Evolutionary conservation across 495 filamentous ascomycete species (phyloP), one percentile per base, ranked within the genome.

Genomic region (Pyrenopolyporus hunteri): DNA sequence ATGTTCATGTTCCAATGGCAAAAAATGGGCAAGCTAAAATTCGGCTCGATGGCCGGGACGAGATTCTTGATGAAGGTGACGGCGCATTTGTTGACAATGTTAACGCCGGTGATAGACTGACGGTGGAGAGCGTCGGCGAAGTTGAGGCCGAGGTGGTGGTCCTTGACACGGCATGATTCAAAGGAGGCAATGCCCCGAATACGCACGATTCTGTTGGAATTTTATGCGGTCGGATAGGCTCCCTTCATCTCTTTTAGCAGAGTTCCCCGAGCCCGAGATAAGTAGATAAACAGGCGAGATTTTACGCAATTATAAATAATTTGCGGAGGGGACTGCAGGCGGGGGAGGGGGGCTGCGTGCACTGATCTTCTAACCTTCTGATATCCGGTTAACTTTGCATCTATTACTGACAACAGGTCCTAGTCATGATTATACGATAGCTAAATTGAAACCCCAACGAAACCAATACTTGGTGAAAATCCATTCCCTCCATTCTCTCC

Each of bases 1-100:
- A 87, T 70, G 71, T 92, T 22, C 89, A 92, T 72, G 48, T 92
- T 37, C 84, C 89, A 11, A 89, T 91, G 87, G 87, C 85, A 7
- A 87, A 87, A 73, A 77, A 79, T 17, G 87, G 87, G n/a, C 85
- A 80, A 56, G 80, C 88, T 8, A 89, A 81, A 76, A 76, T 92
- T 26, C 78, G 82, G 57, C 43, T 91, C 29, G 84, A 81, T 64
- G 81, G 80, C 4, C 73, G 82, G 52, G 86, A 91, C 14, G 84
- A 87, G 64, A 75, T 88, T 23, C 63, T 92, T 0, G 71, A 73
- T 0, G 89, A 91, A 73, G 89, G 89, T 1, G 90, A 94, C 73
- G 88, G 89, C 13, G 88, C 87, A 6, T 92, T 87, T 76, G 76
- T 93, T 76, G 76, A 81, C 4, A 61, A 44, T 32, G 66, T 79